These are phyloP conservation scores for Backusella liffmaniae DNA, from an alignment of 192 early-diverging fungal species.

Conservation along the genomic window DNA sequence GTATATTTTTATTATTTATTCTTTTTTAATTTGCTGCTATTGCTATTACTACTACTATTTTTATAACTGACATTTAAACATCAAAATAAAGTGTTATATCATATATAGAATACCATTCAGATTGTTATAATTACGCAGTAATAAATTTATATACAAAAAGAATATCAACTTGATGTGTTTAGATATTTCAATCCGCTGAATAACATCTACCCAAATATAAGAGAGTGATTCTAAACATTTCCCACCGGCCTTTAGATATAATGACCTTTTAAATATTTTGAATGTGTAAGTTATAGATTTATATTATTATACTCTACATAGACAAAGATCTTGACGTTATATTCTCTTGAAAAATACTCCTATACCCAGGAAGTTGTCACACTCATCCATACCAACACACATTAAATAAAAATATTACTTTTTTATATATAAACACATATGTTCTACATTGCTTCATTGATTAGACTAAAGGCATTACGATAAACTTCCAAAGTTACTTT, in stretches of 20 bases:
- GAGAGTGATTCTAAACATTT: not conserved
- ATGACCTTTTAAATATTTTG: not conserved
- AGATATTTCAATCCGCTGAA: not conserved
- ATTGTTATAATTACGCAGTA: too few relatives aligned
- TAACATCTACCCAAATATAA: not conserved
- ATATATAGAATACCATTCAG: not conserved
- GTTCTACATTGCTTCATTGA: slow-evolving; percentile 56
- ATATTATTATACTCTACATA: not conserved
- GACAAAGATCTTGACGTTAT: not conserved
- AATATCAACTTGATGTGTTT: not conserved
- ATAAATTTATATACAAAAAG: not conserved
- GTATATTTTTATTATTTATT: slow-evolving; percentile 10
- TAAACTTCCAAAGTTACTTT: slow-evolving; percentile 74
- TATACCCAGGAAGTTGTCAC: not conserved
- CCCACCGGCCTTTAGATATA: not conserved
- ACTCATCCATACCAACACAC: not conserved
- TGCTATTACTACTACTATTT: not conserved
- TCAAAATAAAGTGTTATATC: not conserved
- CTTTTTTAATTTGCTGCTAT: not conserved
- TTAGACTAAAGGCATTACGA: slow-evolving; percentile 68
- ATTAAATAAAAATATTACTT: not conserved
- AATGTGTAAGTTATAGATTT: not conserved
- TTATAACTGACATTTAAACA: not conserved
- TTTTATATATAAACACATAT: not conserved
- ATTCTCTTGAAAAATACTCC: not conserved